Conservation (phyloP, 2,329 filamentous ascomycete genomes). For the Hortaea werneckii region DNA sequence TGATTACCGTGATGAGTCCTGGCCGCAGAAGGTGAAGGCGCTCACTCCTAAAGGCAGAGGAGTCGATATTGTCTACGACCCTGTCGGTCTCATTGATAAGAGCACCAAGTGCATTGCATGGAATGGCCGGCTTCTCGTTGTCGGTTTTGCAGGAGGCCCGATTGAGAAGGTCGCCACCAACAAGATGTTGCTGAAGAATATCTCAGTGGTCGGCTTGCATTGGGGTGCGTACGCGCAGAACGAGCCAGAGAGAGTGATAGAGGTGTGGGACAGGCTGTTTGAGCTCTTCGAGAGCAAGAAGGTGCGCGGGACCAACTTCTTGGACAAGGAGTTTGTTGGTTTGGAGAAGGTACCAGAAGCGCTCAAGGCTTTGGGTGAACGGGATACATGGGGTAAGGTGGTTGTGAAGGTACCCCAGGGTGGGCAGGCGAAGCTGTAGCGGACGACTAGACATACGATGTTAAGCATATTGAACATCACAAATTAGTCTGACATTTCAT, state of each 20-base stretch:
- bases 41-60: conserved; percentile 63
- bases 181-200: conserved; percentile 86
- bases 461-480: too few relatives aligned
- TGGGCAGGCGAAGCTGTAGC: conserved; percentile 34
- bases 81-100: conserved; percentile 78
- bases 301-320: conserved; percentile 72
- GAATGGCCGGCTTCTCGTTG: conserved; percentile 79
- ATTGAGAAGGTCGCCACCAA: conserved; percentile 94
- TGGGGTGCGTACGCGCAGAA: conserved; percentile 77
- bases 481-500: too few relatives aligned
- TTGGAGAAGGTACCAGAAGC: conserved; percentile 70
- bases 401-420: conserved; percentile 74
- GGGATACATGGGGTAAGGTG: conserved; percentile 93
- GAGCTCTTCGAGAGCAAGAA: conserved; percentile 67
- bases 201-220: conserved; percentile 77
- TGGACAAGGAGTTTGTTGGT: conserved; percentile 71
- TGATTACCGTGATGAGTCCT: conserved; percentile 58
- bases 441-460: too few relatives aligned
- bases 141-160: conserved; percentile 76
- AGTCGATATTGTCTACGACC: conserved; percentile 92
- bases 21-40: conserved; percentile 61
- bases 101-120: conserved; percentile 87
- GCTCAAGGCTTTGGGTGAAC: conserved; percentile 62
- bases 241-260: conserved; percentile 58
- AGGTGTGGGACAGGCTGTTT: conserved; percentile 77